phyloP scores from a whole-genome alignment of 1,284 basidiomycete species.

The Cutaneotrichosporon cavernicola region DNA sequence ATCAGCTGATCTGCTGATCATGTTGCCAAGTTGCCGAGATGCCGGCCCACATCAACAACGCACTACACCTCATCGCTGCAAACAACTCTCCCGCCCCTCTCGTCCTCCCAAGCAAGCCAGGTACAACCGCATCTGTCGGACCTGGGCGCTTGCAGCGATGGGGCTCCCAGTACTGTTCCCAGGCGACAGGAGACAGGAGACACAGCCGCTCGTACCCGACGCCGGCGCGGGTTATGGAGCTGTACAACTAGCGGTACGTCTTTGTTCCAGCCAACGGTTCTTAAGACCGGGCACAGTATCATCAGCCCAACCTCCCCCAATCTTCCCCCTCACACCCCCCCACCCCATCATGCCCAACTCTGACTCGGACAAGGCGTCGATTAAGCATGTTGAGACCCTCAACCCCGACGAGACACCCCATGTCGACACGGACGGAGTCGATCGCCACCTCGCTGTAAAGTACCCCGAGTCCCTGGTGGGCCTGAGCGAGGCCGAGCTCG shows the following conservation, averaged over 20 bases:
- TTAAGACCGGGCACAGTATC: too few relatives aligned
- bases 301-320: background rate
- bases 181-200: background rate
- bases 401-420: background rate
- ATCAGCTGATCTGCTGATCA: background rate
- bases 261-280: background rate
- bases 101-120: background rate
- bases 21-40: background rate
- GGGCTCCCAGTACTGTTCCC: background rate
- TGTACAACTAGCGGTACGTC: background rate
- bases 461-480: slow-evolving; percentile 32
- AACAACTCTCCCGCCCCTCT: background rate
- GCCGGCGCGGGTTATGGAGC: background rate
- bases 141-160: background rate
- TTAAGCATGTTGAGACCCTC: background rate
- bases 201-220: background rate
- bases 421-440: background rate
- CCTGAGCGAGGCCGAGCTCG: slow-evolving; percentile 38
- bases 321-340: background rate
- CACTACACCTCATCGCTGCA: too few relatives aligned
- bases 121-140: background rate
- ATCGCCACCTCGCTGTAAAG: slow-evolving; percentile 9
- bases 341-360: background rate
- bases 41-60: background rate
- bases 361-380: slow-evolving; percentile 2